Conservation (phyloP, 495 filamentous ascomycete genomes). For the Sporormia fimetaria region DNA sequence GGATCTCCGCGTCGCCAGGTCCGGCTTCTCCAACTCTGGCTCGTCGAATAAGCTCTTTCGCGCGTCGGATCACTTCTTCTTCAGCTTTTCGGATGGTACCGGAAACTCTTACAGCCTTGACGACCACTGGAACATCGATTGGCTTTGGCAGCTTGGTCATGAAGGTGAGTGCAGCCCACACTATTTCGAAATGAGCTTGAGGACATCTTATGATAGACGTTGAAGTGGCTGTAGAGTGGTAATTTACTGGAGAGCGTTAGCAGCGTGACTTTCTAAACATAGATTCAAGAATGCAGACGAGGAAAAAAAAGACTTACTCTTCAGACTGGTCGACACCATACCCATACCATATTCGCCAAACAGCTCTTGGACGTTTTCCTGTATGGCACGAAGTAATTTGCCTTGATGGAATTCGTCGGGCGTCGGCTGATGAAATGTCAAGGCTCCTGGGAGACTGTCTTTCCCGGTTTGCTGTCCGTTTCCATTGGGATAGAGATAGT, state of each 20-base stretch:
- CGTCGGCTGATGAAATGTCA: slow-evolving; percentile 68
- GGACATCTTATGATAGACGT: slow-evolving; percentile 80
- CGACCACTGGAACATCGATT: slow-evolving; percentile 51
- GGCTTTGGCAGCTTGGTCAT: slow-evolving; percentile 55
- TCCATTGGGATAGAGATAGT: slow-evolving; percentile 67
- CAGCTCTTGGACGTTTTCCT: slow-evolving; percentile 52
- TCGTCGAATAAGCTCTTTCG: slow-evolving; percentile 39
- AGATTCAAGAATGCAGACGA: background rate
- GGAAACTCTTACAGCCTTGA: slow-evolving; percentile 80
- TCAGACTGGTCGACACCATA: slow-evolving; percentile 46
- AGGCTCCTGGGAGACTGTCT: slow-evolving; percentile 40
- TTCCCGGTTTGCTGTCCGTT: slow-evolving; percentile 22
- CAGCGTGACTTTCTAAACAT: slow-evolving; percentile 1
- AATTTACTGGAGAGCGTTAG: slow-evolving; percentile 55
- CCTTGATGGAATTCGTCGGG: slow-evolving; percentile 51
- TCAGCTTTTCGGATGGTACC: slow-evolving; percentile 90
- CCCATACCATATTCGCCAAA: slow-evolving; percentile 92
- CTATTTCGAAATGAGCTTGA: slow-evolving; percentile 66
- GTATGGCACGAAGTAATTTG: slow-evolving; percentile 54
- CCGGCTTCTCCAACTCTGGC: slow-evolving; percentile 3
- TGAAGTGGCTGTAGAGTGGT: slow-evolving; percentile 81
- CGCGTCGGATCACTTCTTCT: slow-evolving; percentile 71
- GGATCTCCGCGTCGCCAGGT: background rate
- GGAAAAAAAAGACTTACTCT: slow-evolving; percentile 40
- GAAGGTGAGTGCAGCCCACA: slow-evolving; percentile 81